Evolutionary conservation across 192 early-diverging fungal species (phyloP), one percentile per base, ranked within the genome.

Genomic region (Jimgerdemannia flammicorona): DNA sequence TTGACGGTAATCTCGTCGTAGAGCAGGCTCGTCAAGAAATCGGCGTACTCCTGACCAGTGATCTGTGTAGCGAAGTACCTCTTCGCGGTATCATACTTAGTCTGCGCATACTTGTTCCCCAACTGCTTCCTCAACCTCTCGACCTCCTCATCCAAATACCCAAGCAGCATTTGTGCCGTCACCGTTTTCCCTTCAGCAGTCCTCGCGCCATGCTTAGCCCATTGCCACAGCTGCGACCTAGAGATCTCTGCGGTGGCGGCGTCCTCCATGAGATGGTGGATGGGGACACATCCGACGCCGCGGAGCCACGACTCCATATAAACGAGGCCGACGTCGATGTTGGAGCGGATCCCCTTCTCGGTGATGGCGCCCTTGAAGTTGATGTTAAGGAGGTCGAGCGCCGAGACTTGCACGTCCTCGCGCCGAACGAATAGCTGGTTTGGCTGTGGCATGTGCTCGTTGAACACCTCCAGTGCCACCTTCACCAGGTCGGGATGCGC

Each of bases 191-290:
- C 96, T 43, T 97, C 93, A 64, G 86, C 85, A 10, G 95, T 97
- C 79, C 87, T 91, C 59, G 92, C 87, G 41, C 86, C 80, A 83
- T 99, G 96, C 77, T 89, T 90, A 59, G 93, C 95, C 97, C 97
- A 99, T 87, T 99, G 97, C 91, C 92, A 99, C 9, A 99, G 84
- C 88, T 99, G 97, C 49, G 93, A 94, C 70, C 97, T 92, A 3
- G 95, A 96, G 77, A 99, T 99, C 87, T 99, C 97, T 54, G 96
- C 96, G 1, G 97, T 99, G 19, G 97, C 97, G 3, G 96, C 96
- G 77, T 99, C 97, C 86, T 99, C 97, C 97, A 99, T 97, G 64
- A 99, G 86, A 87, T 95, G 95, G 87, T 96, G 94, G 84, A 99
- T 99, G 67, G 97, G 97, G 19, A 99, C 97, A 81, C 97, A 99